Evolutionary conservation across 2,329 filamentous ascomycete species (phyloP).

Genomic region (Sordariomycetes sp.): DNA sequence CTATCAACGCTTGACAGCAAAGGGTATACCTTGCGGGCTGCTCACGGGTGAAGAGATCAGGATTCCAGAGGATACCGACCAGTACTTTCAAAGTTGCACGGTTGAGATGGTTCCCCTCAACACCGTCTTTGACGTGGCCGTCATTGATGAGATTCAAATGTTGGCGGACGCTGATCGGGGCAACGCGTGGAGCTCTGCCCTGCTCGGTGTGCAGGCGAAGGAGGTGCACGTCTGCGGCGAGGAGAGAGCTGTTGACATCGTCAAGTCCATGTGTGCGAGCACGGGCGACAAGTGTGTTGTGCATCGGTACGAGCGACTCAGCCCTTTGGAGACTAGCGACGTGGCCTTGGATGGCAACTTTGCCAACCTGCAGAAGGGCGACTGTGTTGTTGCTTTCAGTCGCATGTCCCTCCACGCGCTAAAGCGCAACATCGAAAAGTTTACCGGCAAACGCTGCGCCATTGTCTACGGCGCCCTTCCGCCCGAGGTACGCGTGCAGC

Average conservation of each 20-base stretch:
- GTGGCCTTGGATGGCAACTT: conserved; percentile 56
- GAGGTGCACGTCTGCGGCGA: conserved; percentile 95
- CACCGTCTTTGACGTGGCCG: conserved; percentile 67
- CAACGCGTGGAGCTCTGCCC: conserved; percentile 88
- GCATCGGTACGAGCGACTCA: conserved; percentile 77
- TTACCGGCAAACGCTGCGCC: conserved; percentile 72
- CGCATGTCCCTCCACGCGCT: conserved; percentile 72
- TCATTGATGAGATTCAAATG: conserved; percentile 99
- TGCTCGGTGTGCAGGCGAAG: conserved; percentile 76
- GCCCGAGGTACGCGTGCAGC: conserved; percentile 84
- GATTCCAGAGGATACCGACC: conserved; percentile 48
- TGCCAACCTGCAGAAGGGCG: conserved; percentile 68
- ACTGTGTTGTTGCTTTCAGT: conserved; percentile 83
- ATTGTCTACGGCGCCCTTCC: conserved; percentile 90
- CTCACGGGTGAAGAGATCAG: conserved; percentile 88
- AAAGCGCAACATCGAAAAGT: conserved; percentile 66
- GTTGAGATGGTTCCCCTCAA: conserved; percentile 74
- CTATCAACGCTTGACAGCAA: conserved; percentile 75
- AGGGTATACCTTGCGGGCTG: conserved; percentile 67
- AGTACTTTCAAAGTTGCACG: conserved; percentile 71
- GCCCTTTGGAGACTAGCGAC: conserved; percentile 59
- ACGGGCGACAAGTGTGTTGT: conserved; percentile 77
- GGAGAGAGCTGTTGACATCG: conserved; percentile 68
- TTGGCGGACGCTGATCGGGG: conserved; percentile 72
- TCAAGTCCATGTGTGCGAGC: conserved; percentile 66